Conservation (phyloP, 1,139 yeast genomes). For the Taphrina communis region DNA sequence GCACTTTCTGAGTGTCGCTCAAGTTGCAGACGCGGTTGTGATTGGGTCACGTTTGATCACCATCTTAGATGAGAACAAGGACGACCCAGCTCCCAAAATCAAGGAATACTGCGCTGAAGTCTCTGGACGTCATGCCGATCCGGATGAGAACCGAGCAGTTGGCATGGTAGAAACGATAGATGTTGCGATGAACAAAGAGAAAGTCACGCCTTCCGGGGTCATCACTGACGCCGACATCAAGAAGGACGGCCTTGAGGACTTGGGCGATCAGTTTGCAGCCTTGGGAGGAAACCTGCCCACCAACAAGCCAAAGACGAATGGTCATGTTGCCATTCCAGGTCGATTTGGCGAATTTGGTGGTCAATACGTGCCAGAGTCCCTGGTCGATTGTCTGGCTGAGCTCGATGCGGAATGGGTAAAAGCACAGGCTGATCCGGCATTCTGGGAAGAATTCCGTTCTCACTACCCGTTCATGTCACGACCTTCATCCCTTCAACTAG, state of each 20-base stretch:
- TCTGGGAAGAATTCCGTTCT: slow-evolving; percentile 90
- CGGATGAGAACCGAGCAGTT: slow-evolving; percentile 47
- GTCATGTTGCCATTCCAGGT: slow-evolving; percentile 59
- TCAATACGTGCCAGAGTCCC: slow-evolving; percentile 96
- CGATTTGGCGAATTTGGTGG: slow-evolving; percentile 97
- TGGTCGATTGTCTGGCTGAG: slow-evolving; percentile 87
- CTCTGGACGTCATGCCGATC: slow-evolving; percentile 58
- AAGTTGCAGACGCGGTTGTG: slow-evolving; percentile 86
- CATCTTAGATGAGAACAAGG: slow-evolving; percentile 60
- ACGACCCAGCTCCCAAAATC: slow-evolving; percentile 61
- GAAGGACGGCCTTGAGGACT: slow-evolving; percentile 34
- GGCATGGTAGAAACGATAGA: slow-evolving; percentile 44
- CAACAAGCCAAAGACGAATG: slow-evolving; percentile 24
- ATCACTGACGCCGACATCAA: slow-evolving; percentile 45
- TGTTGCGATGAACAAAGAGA: slow-evolving; percentile 39
- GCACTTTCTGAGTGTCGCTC: slow-evolving; percentile 80
- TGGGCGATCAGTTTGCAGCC: slow-evolving; percentile 44
- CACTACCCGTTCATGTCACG: slow-evolving; percentile 92
- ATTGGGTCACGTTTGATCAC: slow-evolving; percentile 87
- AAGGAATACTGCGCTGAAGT: slow-evolving; percentile 71
- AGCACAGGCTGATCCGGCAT: slow-evolving; percentile 83
- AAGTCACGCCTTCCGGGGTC: slow-evolving; percentile 45
- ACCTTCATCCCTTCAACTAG: slow-evolving; percentile 89
- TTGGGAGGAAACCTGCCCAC: slow-evolving; percentile 39
- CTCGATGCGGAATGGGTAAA: slow-evolving; percentile 84